Evolutionary conservation across 257 asterid species (phyloP).

Genomic region (Primulina eburnea): DNA sequence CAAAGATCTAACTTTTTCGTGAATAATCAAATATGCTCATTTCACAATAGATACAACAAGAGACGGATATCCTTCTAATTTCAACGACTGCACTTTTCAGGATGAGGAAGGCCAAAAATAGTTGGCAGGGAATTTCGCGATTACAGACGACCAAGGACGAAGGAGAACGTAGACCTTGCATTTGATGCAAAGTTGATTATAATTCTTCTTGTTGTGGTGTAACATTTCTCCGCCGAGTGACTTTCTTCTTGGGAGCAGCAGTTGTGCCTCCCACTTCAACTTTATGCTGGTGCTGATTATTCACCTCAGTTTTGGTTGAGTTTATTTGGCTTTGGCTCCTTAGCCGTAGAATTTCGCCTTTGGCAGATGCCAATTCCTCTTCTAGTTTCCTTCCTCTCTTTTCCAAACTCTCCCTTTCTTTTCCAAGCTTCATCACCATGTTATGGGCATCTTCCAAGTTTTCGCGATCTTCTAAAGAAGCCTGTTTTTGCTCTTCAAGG

Average conservation of each 20-base stretch:
- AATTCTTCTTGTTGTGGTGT: slow-evolving; percentile 33
- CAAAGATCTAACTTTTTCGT: neutral
- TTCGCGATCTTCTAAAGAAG: slow-evolving; percentile 53
- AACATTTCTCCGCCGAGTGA: slow-evolving; percentile 48
- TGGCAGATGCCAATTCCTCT: slow-evolving; percentile 75
- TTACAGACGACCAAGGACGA: slow-evolving; percentile 1
- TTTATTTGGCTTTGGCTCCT: slow-evolving; percentile 36
- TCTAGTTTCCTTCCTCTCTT: slow-evolving; percentile 58
- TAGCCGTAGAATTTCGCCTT: slow-evolving; percentile 77
- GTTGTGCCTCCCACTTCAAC: slow-evolving; percentile 32
- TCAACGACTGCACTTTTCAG: neutral
- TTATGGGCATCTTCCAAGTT: slow-evolving; percentile 78
- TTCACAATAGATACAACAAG: too few relatives aligned
- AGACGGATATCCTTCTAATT: neutral
- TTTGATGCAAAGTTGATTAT: slow-evolving; percentile 22
- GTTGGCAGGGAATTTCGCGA: neutral
- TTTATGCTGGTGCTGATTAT: slow-evolving; percentile 30
- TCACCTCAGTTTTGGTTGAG: slow-evolving; percentile 33
- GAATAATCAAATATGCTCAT: too few relatives aligned
- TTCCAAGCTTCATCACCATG: slow-evolving; percentile 57
- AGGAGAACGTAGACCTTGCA: neutral
- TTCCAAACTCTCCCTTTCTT: slow-evolving; percentile 57
- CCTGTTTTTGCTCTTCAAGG: slow-evolving; percentile 55
- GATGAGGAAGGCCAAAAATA: neutral
- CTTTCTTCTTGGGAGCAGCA: slow-evolving; percentile 43